phyloP scores from a whole-genome alignment of 306 rosid genomes.

The Rosa persica region DNA sequence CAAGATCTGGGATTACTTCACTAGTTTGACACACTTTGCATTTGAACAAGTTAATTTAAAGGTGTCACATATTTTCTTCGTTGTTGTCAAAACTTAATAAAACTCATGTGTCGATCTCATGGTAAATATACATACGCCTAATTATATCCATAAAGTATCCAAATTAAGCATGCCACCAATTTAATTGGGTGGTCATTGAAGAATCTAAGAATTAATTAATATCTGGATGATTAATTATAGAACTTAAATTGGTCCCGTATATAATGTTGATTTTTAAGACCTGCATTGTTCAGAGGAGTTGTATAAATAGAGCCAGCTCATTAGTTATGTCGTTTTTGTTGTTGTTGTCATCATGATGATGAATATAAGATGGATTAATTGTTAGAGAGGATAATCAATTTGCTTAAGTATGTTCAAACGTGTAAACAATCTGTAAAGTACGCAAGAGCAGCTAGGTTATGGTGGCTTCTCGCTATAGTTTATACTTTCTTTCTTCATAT shows the following conservation, averaged over 20 bases:
- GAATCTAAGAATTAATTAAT: neutral
- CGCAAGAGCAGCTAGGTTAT: neutral
- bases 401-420: neutral
- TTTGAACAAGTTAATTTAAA: neutral
- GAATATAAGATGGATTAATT: neutral
- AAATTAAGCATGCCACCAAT: neutral
- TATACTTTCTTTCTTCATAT: no score
- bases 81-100: neutral
- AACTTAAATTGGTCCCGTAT: no score
- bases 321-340: no score
- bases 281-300: no score
- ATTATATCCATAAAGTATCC: neutral
- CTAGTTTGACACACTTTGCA: neutral
- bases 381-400: neutral
- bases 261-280: no score
- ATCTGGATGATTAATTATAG: no score
- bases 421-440: neutral
- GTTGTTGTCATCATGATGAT: no score
- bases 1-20: neutral
- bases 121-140: neutral
- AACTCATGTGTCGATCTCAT: neutral
- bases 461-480: neutral
- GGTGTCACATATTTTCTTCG: neutral
- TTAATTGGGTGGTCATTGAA: neutral
- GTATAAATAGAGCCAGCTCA: no score